Evolutionary conservation across 441 rosid genomes (phyloP), one percentile per base, ranked within the genome.

Genomic region (Gossypium schwendimanii): DNA sequence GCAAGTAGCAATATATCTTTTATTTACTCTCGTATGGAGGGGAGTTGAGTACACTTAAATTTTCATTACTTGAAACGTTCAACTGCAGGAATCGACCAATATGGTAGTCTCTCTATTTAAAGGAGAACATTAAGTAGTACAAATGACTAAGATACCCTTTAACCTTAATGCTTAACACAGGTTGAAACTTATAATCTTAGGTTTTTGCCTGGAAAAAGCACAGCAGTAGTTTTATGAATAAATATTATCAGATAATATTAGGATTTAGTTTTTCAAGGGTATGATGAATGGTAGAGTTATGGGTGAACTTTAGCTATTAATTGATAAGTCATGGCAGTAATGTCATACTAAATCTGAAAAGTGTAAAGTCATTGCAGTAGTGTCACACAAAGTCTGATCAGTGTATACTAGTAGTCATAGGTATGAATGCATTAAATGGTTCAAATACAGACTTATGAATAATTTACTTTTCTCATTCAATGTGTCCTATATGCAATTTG

Each of bases 151-250:
- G 39, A 15, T 33, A 61, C 47, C 23, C 14, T 41, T 33, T 61
- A 31, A 61, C 47, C 65, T 61, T 15, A 60, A 61, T 61, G 10
- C 65, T 15, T 61, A 61, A 61, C 28, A 11, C 8, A 20, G 14
- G n/a, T 49, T 49, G 49, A 69, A 74, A 65, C 12, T 69, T 61
- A 58, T 9, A 63, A 31, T 63, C 67, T 28, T 33, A 50, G 31
- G 10, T 47, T 49, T 70, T 66, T 17, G 28, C 59, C 63, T 1
- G 3, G 20, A 11, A 17, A 21, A 17, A 9, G 53, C 36, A 50
- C 14, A n/a, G 36, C 20, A 3, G 17, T 4, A 17, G 24, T 59
- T 45, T n/a, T 71, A 6, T 41, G 11, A 5, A 15, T 7, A 72
- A 61, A 52, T 36, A 15, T 53, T 9, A 53, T 14, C 44, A n/a